phyloP scores from a whole-genome alignment of 768 basidiomycete genomes.

The Xerocomellus amylosporus region DNA sequence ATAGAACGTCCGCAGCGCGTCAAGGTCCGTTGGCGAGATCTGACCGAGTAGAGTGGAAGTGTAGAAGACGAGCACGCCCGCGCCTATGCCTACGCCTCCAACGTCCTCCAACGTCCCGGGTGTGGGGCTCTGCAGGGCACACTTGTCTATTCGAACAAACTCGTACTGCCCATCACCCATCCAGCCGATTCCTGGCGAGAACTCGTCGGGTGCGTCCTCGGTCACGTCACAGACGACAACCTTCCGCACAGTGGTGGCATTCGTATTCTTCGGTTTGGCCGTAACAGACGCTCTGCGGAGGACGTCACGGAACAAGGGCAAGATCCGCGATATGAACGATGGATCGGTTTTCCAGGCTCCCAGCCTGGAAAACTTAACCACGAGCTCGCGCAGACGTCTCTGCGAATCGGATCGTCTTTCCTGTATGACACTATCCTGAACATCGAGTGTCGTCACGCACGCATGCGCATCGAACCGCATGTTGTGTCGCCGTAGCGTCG shows the following conservation, averaged over 20 bases:
- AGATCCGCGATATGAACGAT: not conserved
- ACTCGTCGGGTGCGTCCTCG: no score
- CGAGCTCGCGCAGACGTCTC: not conserved
- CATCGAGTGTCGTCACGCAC: not conserved
- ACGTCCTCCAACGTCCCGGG: not conserved
- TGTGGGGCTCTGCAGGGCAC: not conserved
- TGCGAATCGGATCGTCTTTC: not conserved
- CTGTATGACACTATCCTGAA: not conserved
- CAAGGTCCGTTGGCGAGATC: not conserved
- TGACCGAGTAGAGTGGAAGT: not conserved
- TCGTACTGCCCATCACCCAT: not conserved
- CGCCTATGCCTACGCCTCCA: not conserved
- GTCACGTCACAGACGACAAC: not conserved
- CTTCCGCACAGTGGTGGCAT: not conserved
- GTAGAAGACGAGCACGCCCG: not conserved
- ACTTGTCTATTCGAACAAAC: not conserved
- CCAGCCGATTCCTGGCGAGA: no score
- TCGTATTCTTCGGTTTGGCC: not conserved
- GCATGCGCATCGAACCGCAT: conserved; percentile 28
- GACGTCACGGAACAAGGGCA: not conserved
- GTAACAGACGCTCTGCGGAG: not conserved
- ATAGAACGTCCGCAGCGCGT: not conserved
- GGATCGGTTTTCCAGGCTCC: not conserved
- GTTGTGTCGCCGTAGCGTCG: conserved; percentile 17
- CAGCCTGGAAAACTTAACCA: not conserved